phyloP scores from a whole-genome alignment of 306 rosid species.

The Medicago lupulina region DNA sequence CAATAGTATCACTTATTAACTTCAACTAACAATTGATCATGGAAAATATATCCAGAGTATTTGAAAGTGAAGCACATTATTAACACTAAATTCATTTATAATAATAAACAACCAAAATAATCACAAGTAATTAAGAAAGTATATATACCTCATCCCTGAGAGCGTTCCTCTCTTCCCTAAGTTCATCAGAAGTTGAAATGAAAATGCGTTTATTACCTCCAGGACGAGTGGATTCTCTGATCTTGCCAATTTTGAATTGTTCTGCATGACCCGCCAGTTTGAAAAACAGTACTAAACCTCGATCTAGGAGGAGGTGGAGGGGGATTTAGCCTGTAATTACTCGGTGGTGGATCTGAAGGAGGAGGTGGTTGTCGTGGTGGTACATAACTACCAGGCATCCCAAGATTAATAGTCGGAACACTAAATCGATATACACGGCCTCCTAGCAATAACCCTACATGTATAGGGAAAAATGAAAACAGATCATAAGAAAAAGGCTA shows the following conservation, averaged over 20 bases:
- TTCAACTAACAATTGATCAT: too few relatives aligned
- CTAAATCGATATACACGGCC: too few relatives aligned
- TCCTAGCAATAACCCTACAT: too few relatives aligned
- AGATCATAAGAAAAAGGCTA: too few relatives aligned
- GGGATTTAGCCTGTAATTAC: not conserved
- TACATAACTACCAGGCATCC: too few relatives aligned
- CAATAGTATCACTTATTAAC: too few relatives aligned
- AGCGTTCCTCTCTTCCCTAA: not conserved
- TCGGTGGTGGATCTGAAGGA: not conserved
- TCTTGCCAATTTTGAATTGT: not conserved
- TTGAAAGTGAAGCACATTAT: not conserved
- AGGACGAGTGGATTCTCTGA: not conserved
- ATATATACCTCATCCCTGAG: not conserved
- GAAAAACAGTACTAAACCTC: too few relatives aligned
- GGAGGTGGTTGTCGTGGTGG: not conserved
- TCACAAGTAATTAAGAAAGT: not conserved
- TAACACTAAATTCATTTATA: too few relatives aligned
- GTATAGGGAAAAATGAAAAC: too few relatives aligned
- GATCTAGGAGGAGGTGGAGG: not conserved
- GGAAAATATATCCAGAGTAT: not conserved
- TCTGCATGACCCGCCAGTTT: not conserved
- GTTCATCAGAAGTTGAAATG: not conserved
- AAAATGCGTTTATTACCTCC: not conserved
- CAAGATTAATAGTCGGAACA: too few relatives aligned
- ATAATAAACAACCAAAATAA: too few relatives aligned